Evolutionary conservation across 352 stramenopile genomes (phyloP), one percentile per base, ranked within the genome.

Genomic region (Globisporangium nagaii): DNA sequence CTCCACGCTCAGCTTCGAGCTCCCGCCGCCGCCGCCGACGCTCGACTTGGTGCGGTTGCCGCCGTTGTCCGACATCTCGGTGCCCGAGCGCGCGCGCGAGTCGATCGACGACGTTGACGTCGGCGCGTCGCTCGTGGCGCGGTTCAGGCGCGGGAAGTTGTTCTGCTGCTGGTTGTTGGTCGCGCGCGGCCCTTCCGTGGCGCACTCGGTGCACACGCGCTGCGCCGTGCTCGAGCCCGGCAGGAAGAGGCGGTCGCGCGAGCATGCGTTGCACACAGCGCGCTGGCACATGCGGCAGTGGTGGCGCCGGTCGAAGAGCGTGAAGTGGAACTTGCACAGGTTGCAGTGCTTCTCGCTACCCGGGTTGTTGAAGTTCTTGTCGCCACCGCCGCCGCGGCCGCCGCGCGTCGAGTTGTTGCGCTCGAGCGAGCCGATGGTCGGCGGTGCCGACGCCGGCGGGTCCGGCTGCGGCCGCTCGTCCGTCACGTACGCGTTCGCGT

Each of bases 281-380:
- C 84, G 84, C 56, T 93, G 82, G 53, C 86, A 96, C 77, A 96
- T 92, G 43, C 86, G 86, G 50, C 86, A 96, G 58, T 96, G 86
- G 58, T 96, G 86, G 45, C 85, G 84, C 17, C 86, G 82, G 53
- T 94, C 83, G 47, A 96, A 93, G 51, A 96, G 80, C 54, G 84
- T 93, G 52, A 96, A 96, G 70, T 93, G 82, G 67, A 93, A 94
- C 35, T 93, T 60, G 63, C 86, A 96, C 51, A 93, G 62, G 63
- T 96, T 93, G 66, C 86, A 96, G 66, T 95, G 81, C 65, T 90
- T 90, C 65, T 90, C 84, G 56, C 86, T 95, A 51, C 68, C 79
- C 39, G 70, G 67, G 60, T 80, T 78, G 53, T 68, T 71, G 61
- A 86, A 90, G 59, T 82, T 86, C 47, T 65, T 79, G 45, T 88